Evolutionary conservation across 106 monocot genomes (phyloP), one percentile per base, ranked within the genome.

Genomic region (Ottelia alismoides): DNA sequence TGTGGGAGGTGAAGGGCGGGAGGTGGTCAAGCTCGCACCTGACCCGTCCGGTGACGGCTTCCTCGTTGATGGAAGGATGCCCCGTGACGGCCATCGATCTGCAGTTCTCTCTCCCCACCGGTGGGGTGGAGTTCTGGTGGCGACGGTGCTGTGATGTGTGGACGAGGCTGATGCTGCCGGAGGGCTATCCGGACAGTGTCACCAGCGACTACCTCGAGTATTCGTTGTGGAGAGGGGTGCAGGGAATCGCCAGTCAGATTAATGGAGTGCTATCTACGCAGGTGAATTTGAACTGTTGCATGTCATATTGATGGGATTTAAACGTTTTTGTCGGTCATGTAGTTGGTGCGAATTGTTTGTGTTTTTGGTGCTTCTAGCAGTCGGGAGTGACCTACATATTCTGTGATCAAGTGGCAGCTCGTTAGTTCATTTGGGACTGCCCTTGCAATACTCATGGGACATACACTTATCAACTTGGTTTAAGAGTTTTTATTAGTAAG

Each of bases 161-260:
- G 22, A 23, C 71, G 48, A 60, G 72, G 32, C 29, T 90, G 44
- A 65, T 98, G 82, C 74, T 98, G 18, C 98, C 89, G 9, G 85
- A 83, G 27, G 85, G 98, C 12, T 98, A 79, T 21, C 90, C 90
- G 1, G 20, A 68, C 31, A 98, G 90, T 40, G 90, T 98, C 27
- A 90, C 81, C 69, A 55, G 67, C 32, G 85, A 90, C 32, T 98
- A 90, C 65, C 68, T 90, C 9, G 72, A 89, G 30, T 98, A 98
- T 53, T 90, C 89, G 47, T 72, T 98, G 3, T 98, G 96, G 96
- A 74, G 96, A 63, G 89, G 64, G 2, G 67, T 77, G 17, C 90
- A 98, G 74, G 90, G 98, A 9, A 69, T 98, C 19, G 98, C 98
- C 26, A 89, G 89, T 67, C 98, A 90, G 63, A 72, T 90, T 63